phyloP scores from a whole-genome alignment of 129 eudicot species.

The Flaveria brownii region DNA sequence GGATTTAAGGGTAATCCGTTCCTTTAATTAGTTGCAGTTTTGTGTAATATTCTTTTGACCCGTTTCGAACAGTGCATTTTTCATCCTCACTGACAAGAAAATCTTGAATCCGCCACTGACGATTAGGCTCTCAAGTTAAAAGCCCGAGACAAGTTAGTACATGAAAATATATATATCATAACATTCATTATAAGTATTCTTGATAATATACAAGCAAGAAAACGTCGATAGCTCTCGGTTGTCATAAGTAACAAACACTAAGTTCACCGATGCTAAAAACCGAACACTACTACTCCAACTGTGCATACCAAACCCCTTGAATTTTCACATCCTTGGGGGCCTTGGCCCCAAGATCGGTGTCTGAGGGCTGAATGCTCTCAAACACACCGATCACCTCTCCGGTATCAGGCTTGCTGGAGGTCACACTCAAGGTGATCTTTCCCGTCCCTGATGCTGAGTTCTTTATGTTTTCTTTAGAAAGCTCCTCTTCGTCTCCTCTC shows the following conservation, averaged over 20 bases:
- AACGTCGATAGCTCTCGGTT: constrained; percentile 16
- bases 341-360: constrained; percentile 91
- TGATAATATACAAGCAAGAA: constrained; percentile 43
- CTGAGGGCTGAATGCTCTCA: constrained; percentile 92
- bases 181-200: constrained; percentile 27
- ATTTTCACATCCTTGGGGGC: constrained; percentile 88
- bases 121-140: not conserved
- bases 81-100: too few relatives aligned
- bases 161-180: constrained; percentile 17
- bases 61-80: too few relatives aligned
- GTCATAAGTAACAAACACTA: constrained; percentile 20
- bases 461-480: constrained; percentile 76
- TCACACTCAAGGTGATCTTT: constrained; percentile 74
- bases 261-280: constrained; percentile 22
- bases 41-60: too few relatives aligned
- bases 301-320: constrained; percentile 93
- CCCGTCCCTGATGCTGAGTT: constrained; percentile 66
- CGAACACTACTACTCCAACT: constrained; percentile 56
- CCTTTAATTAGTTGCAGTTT: too few relatives aligned
- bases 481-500: constrained; percentile 94
- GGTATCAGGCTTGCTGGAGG: constrained; percentile 78
- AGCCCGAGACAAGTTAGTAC: not conserved
- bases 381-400: constrained; percentile 93
- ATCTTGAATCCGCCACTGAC: too few relatives aligned
- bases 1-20: too few relatives aligned